Percentiles rank a stretch among this genome's conserved stretches.
Evolutionary conservation across 495 filamentous ascomycete species (phyloP).

Genomic region (Aspergillus olivimuriae): DNA sequence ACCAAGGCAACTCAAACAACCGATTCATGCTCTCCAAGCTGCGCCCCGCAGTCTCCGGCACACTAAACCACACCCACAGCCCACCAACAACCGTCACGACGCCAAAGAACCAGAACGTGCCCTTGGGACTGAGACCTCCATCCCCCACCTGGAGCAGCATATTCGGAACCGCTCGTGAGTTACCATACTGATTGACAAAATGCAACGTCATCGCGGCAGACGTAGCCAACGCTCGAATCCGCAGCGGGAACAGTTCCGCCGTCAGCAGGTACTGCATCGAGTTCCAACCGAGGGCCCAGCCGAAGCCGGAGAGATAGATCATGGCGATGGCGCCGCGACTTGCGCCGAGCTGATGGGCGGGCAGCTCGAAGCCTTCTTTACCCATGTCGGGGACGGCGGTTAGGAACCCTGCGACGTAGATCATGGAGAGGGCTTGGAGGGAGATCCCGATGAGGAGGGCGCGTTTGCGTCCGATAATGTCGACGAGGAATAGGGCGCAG

Average conservation of each 20-base stretch:
- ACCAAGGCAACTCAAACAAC: constrained; percentile 52
- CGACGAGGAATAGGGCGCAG: constrained; percentile 59
- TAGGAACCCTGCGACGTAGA: constrained; percentile 15
- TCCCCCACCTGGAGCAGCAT: constrained; percentile 36
- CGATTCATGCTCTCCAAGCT: constrained; percentile 41
- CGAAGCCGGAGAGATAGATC: constrained; percentile 50
- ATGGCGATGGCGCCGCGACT: constrained; percentile 46
- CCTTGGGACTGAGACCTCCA: constrained; percentile 9
- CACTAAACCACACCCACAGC: constrained; percentile 40
- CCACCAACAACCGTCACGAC: constrained; percentile 43
- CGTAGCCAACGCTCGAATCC: constrained; percentile 20
- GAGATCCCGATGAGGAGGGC: constrained; percentile 28
- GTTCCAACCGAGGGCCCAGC: constrained; percentile 63
- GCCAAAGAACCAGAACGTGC: constrained; percentile 56
- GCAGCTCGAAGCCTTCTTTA: constrained; percentile 6
- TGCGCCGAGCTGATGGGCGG: constrained; percentile 14
- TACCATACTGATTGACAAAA: constrained; percentile 58
- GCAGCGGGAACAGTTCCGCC: constrained; percentile 58
- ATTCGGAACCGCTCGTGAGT: constrained; percentile 35
- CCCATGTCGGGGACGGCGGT: constrained; percentile 10
- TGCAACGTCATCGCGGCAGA: constrained; percentile 39
- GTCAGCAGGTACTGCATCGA: constrained; percentile 59
- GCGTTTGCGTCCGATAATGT: constrained; percentile 57
- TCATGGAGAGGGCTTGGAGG: constrained; percentile 15
- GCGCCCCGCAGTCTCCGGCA: constrained; percentile 14